Base-by-base conservation (phyloP, 352 stramenopile species). In the Globisporangium takayamanum region DNA sequence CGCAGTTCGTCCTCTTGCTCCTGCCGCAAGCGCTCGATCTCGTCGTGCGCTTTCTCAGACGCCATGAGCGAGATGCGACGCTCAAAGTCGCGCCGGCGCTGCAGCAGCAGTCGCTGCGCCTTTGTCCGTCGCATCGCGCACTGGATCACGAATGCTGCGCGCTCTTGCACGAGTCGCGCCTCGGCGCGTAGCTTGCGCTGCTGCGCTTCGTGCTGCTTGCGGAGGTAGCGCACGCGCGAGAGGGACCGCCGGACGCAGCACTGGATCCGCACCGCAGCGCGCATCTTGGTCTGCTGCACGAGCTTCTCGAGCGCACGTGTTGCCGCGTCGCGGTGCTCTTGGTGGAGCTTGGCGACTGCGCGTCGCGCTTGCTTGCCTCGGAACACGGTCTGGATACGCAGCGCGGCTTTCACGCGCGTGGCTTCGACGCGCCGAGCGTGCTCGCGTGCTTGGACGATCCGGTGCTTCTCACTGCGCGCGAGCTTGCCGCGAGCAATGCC, bases 21-120 rank as follows among this genome's bases (percentile, higher is more conserved):
- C 37, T 78, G 55, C 0, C 84, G 80, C 11, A 92, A 64, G 18
- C 73, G 70, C 55, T 89, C 84, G 53, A 94, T 94, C 67, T 92
- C 84, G 41, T 92, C 78, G 37, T 82, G 69, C 5, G 84, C 84
- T 53, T 92, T 91, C 57, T 91, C 84, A 1, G 76, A 88, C 3
- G 80, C 80, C 78, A 94, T 89, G 59, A 89, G 71, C 10, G 84
- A 89, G 47, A 94, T 84, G 8, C 84, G 67, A 45, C 81, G 78
- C 64, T 94, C 81, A 50, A 94, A 80, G n/a, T 89, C 80, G 11
- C 64, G 67, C 15, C 84, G 76, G n/a, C 70, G 70, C 25, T 68
- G 71, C 15, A 72, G 45, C 42, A 92, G 48, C 49, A 74, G 16
- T 0, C 67, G 68, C 16, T 72, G 59, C 8, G 81, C 84, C 10